Base-by-base conservation (phyloP, 2,329 filamentous ascomycete species). In the Botryotinia convoluta region DNA sequence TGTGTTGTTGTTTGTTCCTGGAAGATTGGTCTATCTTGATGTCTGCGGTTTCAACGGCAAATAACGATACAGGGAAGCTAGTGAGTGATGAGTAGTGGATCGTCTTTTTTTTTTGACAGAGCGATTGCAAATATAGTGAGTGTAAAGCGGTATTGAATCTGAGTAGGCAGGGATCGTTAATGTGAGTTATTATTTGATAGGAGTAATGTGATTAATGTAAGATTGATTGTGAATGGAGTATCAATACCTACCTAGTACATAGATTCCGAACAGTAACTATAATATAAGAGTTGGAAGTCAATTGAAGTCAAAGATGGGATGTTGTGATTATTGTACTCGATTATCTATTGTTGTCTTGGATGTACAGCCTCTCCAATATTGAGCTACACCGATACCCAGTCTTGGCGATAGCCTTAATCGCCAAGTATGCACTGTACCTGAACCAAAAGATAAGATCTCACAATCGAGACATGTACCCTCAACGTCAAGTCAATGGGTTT, bases 131-230 rank as follows among this genome's bases (percentile, higher is more conserved):
- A 39, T 39, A 61, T 26, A 39, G 32, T 61, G 59, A 39, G 35
- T 39, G 59, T 18, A 7, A n/a, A 39, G 59, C 8, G 26, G 35
- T 39, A 20, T 3, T 22, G 42, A 39, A 79, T 75, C 57, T 77
- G 77, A 3, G 74, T 54, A 64, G 69, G 76, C 54, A 74, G 76
- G 22, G 1, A 54, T n/a, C 37, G 64, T 68, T 62, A 62, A 26
- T 42, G 59, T 39, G 60, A 62, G 35, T 39, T n/a, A 26, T 39
- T 4, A 42, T 37, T 8, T 18, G 37, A 62, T n/a, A 14, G 60
- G 26, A 26, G 60, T n/a, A 22, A 39, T 39, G 42, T 12, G 18
- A 65, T 35, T 12, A 20, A 35, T 35, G 20, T 1, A 26, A 14
- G n/a, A 16, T 22, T 32, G 61, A 14, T 35, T 44, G 8, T 18